Conservation (phyloP, 345 rosid genomes). For the Nephelium lappaceum region DNA sequence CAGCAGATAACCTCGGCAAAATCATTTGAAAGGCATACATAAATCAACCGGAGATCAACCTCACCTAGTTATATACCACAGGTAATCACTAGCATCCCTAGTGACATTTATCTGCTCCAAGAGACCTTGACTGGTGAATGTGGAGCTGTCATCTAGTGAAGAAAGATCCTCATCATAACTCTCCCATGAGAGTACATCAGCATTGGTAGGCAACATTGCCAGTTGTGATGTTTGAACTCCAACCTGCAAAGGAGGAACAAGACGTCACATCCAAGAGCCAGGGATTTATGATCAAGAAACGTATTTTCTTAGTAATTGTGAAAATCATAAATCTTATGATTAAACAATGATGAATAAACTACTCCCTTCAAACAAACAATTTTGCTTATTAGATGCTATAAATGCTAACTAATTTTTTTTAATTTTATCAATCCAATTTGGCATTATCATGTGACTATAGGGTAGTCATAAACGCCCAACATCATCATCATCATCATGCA, state of each 20-base stretch:
- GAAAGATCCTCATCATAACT: slow-evolving; percentile 85
- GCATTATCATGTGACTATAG: too few species aligned
- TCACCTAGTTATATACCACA: slow-evolving; percentile 95
- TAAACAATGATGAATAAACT: too few species aligned
- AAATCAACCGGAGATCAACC: slow-evolving; percentile 6
- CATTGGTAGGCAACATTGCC: slow-evolving; percentile 79
- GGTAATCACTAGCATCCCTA: slow-evolving; percentile 83
- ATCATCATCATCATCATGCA: too few species aligned
- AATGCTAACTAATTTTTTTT: too few species aligned
- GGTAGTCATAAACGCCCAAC: too few species aligned
- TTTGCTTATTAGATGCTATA: too few species aligned
- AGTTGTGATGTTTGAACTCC: slow-evolving; percentile 94
- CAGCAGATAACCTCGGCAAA: neutral
- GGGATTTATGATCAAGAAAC: neutral
- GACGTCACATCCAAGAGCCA: neutral
- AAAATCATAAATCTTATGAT: too few species aligned
- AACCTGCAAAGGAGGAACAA: slow-evolving; percentile 47
- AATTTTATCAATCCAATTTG: too few species aligned
- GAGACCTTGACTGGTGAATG: slow-evolving; percentile 70
- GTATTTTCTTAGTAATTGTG: too few species aligned
- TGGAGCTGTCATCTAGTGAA: slow-evolving; percentile 63
- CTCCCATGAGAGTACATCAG: slow-evolving; percentile 72
- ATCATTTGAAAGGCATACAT: neutral
- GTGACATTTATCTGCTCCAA: slow-evolving; percentile 92
- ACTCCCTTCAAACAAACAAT: too few species aligned